Evolutionary conservation across 2,329 filamentous ascomycete species (phyloP), one percentile per base, ranked within the genome.

Genomic region (Fusarium staphyleae): DNA sequence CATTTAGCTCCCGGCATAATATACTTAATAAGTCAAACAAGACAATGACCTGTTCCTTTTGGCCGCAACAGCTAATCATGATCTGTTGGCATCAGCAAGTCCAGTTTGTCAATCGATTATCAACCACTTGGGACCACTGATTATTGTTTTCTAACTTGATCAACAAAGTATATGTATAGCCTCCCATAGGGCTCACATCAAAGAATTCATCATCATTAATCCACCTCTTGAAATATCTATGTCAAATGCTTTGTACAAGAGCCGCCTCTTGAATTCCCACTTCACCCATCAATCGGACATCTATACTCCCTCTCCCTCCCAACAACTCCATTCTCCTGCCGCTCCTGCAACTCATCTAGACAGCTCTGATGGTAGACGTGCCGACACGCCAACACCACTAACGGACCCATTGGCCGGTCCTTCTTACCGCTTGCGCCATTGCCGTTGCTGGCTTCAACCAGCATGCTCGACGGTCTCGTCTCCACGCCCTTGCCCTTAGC

Each of bases 341-440:
- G 77, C 28, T 79, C 80, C 63, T 85, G 83, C 61, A 88, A 71
- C 53, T 84, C 81, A 68, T 93, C 89, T 32, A 90, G 75, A 68
- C 87, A 92, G 19, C 75, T 78, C 69, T 86, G 80, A 74, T 90
- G 87, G 65, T 88, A 89, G 14, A 89, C 83, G 70, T 90, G 87
- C 48, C 87, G 79, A 69, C 87, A 90, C 16, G 87, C 87, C 65
- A 90, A 74, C 41, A 90, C 81, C 9, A 90, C 84, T 45, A 90
- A 70, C 35, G 85, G 80, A 8, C 86, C 88, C 14, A 88, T 78
- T n/a, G 81, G 75, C 40, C 81, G 81, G 55, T 82, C 72, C 55
- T 68, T 71, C 35, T 57, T 56, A 12, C 49, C 52, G 5, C 33
- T 43, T 28, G 47, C 52, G 12, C 28, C 37, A 13, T 46, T 59